A percentile compares a stretch with the other conserved stretches of the same genome.
These are phyloP conservation scores for Aspergillus bridgeri DNA, from an alignment of 495 filamentous ascomycete genomes.

Conservation along the genomic window DNA sequence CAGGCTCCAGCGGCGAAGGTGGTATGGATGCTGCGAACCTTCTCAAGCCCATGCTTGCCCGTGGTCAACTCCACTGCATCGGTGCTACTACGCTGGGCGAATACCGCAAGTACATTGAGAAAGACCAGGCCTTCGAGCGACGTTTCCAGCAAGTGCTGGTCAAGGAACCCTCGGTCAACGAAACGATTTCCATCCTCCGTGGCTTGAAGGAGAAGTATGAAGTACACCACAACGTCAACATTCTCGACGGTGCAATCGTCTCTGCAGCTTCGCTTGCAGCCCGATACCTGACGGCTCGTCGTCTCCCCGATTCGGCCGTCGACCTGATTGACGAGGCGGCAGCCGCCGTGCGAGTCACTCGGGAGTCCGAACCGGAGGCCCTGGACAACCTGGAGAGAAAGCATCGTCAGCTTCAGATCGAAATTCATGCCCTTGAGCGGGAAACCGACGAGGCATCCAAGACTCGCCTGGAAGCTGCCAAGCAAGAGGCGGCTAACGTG, in stretches of 20 bases:
- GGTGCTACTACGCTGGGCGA: conserved; percentile 92
- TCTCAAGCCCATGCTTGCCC: conserved; percentile 93
- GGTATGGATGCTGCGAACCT: conserved; percentile 99
- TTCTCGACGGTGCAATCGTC: conserved; percentile 89
- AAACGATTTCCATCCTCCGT: conserved; percentile 95
- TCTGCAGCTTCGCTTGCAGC: conserved; percentile 84
- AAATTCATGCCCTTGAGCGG: conserved; percentile 88
- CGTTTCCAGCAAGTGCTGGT: conserved; percentile 97
- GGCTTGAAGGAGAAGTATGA: conserved; percentile 97
- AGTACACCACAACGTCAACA: conserved; percentile 95
- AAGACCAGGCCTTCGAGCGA: conserved; percentile 95
- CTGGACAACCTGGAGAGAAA: conserved; percentile 89
- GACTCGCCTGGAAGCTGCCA: conserved; percentile 72
- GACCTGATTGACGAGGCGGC: conserved; percentile 96
- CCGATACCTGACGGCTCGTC: conserved; percentile 83
- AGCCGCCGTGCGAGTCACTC: conserved; percentile 86
- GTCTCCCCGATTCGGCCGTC: conserved; percentile 93
- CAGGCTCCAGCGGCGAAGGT: conserved; percentile 86
- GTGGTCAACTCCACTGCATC: conserved; percentile 95
- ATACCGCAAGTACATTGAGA: conserved; percentile 99
- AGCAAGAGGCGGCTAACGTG: conserved; percentile 86
- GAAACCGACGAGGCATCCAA: conserved; percentile 94
- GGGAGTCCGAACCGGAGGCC: conserved; percentile 92
- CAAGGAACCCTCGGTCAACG: conserved; percentile 81
- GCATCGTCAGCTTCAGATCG: conserved; percentile 85